Evolutionary conservation across 2,329 filamentous ascomycete genomes (phyloP).

Genomic region (Calonectria hawksworthii): DNA sequence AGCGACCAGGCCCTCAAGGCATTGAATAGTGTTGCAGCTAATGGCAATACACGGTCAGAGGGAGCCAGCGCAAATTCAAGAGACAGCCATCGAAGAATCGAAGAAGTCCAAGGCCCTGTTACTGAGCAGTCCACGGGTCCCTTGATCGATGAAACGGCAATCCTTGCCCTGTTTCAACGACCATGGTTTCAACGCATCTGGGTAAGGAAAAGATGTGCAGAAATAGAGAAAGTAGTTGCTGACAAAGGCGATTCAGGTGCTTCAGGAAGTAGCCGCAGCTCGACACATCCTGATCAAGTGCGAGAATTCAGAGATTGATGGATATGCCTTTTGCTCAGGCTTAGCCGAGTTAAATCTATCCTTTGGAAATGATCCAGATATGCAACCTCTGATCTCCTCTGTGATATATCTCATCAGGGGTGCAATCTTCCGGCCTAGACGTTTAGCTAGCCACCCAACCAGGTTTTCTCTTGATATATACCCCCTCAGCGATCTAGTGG

Average conservation of each 20-base stretch:
- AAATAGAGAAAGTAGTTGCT: no score
- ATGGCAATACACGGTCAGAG: no score
- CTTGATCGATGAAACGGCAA: neutral
- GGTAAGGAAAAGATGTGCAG: no score
- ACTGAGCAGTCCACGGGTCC: neutral
- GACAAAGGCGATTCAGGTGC: neutral
- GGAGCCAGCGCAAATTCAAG: no score
- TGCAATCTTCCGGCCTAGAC: neutral
- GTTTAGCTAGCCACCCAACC: neutral
- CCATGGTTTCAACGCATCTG: neutral
- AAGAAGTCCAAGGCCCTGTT: no score
- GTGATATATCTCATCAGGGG: neutral
- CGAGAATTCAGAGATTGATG: neutral
- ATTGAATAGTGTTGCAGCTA: neutral
- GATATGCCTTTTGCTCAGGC: neutral
- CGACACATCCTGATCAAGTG: neutral
- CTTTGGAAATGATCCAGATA: neutral
- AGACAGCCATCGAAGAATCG: no score
- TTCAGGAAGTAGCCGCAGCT: slow-evolving; percentile 8
- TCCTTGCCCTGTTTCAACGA: neutral
- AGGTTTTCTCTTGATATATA: neutral
- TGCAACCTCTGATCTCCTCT: neutral
- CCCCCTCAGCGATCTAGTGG: neutral
- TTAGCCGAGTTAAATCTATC: neutral
- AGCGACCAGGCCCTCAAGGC: neutral